A percentile compares a stretch with the other conserved stretches of the same genome.
These are phyloP conservation scores for Claviceps sp. DNA, from an alignment of 2,329 filamentous ascomycete genomes.

Conservation along the genomic window DNA sequence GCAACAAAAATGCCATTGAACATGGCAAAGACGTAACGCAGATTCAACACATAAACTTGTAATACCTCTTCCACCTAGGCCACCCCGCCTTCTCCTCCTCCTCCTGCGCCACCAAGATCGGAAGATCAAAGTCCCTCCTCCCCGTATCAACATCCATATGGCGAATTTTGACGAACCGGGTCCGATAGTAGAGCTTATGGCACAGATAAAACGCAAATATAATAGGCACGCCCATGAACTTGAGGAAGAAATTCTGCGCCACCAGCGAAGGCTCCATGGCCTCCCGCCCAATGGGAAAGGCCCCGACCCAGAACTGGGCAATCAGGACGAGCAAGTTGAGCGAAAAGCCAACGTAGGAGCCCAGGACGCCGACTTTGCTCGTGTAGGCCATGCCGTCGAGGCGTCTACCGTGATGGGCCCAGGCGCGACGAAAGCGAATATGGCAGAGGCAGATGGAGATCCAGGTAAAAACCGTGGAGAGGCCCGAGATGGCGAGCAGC, in stretches of 20 bases:
- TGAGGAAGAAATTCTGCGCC: slow-evolving; percentile 57
- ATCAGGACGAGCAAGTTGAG: slow-evolving; percentile 66
- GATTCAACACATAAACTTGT: slow-evolving; percentile 55
- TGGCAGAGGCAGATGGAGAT: slow-evolving; percentile 77
- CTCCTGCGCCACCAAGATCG: slow-evolving; percentile 68
- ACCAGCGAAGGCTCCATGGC: slow-evolving; percentile 29
- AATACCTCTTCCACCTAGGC: slow-evolving; percentile 65
- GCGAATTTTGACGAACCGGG: slow-evolving; percentile 48
- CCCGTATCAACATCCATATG: slow-evolving; percentile 86
- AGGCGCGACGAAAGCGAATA: slow-evolving; percentile 80
- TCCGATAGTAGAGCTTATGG: slow-evolving; percentile 66
- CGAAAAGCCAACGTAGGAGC: slow-evolving; percentile 66
- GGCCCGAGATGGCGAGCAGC: slow-evolving; percentile 62
- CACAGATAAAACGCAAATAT: slow-evolving; percentile 52
- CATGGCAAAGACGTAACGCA: no score
- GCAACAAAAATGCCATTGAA: no score
- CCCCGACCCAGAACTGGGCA: slow-evolving; percentile 80
- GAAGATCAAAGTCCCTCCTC: slow-evolving; percentile 70
- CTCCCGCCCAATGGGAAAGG: slow-evolving; percentile 54
- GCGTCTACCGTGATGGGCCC: slow-evolving; percentile 54
- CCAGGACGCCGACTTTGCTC: slow-evolving; percentile 64
- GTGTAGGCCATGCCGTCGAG: slow-evolving; percentile 68
- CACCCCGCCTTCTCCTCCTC: slow-evolving; percentile 55
- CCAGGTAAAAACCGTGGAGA: slow-evolving; percentile 69
- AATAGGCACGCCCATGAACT: slow-evolving; percentile 58